These are phyloP conservation scores for Pseudozyma thailandica DNA, from an alignment of 1,284 basidiomycete genomes.

Conservation along the genomic window DNA sequence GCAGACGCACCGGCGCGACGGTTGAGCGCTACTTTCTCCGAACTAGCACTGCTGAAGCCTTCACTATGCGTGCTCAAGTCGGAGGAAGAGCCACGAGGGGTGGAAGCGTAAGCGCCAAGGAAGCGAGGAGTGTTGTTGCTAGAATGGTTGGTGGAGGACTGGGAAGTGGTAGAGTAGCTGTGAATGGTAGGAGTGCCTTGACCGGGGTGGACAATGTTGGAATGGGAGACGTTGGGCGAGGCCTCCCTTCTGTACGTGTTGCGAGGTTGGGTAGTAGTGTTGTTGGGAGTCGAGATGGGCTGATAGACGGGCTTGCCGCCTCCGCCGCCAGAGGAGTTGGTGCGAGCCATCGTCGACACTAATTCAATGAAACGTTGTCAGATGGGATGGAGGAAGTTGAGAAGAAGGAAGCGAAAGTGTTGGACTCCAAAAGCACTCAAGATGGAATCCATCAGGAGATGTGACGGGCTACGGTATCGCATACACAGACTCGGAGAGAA, in stretches of 20 bases:
- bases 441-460: too few species aligned
- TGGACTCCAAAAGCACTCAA: too few species aligned
- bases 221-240: conserved; percentile 16
- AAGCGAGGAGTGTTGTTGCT: conserved; percentile 11
- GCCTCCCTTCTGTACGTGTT: too few species aligned
- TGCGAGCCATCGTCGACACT: background rate
- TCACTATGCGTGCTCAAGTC: conserved; percentile 19
- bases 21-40: conserved; percentile 2
- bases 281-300: conserved; percentile 5
- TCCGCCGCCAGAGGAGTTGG: background rate
- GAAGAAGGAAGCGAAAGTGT: too few species aligned
- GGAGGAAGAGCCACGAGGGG: conserved; percentile 6
- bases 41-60: conserved; percentile 15
- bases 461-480: too few species aligned
- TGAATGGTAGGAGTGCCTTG: conserved; percentile 18
- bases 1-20: background rate
- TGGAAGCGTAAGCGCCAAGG: conserved; percentile 5
- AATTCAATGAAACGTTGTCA: background rate
- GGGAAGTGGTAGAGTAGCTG: conserved; percentile 19
- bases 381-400: too few species aligned
- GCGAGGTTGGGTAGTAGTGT: too few species aligned
- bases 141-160: conserved; percentile 20
- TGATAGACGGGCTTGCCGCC: conserved; percentile 3
- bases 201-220: conserved; percentile 27
- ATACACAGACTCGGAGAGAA: too few species aligned